Conservation (phyloP, 2,329 filamentous ascomycete species). For the Pochonia chlamydosporia region DNA sequence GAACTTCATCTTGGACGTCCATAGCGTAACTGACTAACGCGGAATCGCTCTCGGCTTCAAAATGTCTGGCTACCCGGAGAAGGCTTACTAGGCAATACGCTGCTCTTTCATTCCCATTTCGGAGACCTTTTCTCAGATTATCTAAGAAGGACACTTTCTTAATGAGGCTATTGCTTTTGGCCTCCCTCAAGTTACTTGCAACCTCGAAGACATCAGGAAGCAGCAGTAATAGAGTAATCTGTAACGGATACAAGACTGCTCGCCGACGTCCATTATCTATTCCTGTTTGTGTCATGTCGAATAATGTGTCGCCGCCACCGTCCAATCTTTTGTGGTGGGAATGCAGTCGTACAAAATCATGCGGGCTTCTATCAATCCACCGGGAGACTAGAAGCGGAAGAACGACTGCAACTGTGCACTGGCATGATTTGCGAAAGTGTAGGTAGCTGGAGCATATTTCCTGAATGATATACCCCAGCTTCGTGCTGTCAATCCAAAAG, state of each 20-base stretch:
- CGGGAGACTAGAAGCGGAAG: conserved; percentile 57
- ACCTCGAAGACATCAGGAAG: conserved; percentile 66
- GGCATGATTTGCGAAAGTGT: conserved; percentile 58
- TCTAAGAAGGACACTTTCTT: conserved; percentile 65
- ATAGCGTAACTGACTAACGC: conserved; percentile 61
- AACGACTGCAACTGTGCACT: conserved; percentile 57
- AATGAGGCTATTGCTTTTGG: conserved; percentile 54
- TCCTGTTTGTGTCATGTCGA: conserved; percentile 62
- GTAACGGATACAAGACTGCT: conserved; percentile 54
- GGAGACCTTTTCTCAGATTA: conserved; percentile 54
- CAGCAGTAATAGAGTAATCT: conserved; percentile 56
- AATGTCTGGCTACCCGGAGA: conserved; percentile 58
- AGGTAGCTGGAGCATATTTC: conserved; percentile 63
- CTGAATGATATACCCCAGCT: conserved; percentile 56
- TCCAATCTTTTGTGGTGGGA: conserved; percentile 56
- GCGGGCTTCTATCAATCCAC: conserved; percentile 60
- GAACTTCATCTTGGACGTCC: conserved; percentile 64
- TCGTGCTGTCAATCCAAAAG: conserved; percentile 58
- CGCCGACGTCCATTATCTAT: conserved; percentile 52
- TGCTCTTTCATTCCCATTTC: conserved; percentile 60
- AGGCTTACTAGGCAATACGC: conserved; percentile 60
- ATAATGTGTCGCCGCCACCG: conserved; percentile 59
- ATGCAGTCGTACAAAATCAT: conserved; percentile 61
- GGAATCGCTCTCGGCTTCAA: conserved; percentile 56
- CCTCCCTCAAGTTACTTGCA: conserved; percentile 60